A percentile compares a stretch with the other conserved stretches of the same genome.
Evolutionary conservation across 805 yeast genomes (phyloP).

Genomic region (Lipomyces yamadae): DNA sequence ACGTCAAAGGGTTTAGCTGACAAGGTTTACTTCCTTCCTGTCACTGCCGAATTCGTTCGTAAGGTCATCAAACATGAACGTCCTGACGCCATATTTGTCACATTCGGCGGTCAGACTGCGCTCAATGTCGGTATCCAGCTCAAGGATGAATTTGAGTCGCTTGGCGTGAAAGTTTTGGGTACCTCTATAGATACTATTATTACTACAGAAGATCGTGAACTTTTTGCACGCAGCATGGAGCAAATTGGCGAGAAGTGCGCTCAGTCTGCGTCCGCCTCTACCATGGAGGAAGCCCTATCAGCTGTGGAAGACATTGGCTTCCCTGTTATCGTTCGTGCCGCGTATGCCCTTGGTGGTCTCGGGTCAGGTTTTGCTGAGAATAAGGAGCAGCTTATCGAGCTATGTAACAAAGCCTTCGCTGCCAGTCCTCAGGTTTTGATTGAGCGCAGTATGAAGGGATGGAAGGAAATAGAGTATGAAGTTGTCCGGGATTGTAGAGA

Average conservation of each 20-base stretch:
- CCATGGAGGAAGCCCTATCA: conserved; percentile 76
- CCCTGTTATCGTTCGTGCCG: conserved; percentile 97
- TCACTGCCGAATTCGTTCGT: conserved; percentile 92
- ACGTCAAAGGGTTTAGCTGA: conserved; percentile 98
- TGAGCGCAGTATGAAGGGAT: conserved; percentile 97
- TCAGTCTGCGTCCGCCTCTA: conserved; percentile 80
- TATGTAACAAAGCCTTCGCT: conserved; percentile 91
- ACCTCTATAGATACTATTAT: conserved; percentile 94
- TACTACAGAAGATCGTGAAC: conserved; percentile 97
- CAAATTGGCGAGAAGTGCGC: conserved; percentile 97
- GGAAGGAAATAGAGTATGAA: conserved; percentile 99
- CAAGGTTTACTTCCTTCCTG: conserved; percentile 97
- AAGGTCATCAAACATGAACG: conserved; percentile 93
- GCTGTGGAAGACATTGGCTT: conserved; percentile 88
- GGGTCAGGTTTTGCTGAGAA: conserved; percentile 98
- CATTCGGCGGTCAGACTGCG: conserved; percentile 99
- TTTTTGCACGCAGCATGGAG: conserved; percentile 92
- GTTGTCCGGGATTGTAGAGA: conserved; percentile 97
- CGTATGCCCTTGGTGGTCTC: conserved; percentile 95
- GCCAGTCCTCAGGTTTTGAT: conserved; percentile 94
- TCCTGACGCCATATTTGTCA: conserved; percentile 95
- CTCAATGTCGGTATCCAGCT: conserved; percentile 92
- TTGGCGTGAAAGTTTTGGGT: conserved; percentile 95
- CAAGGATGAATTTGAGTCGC: conserved; percentile 89
- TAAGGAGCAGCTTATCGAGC: conserved; percentile 75